phyloP scores from a whole-genome alignment of 768 basidiomycete genomes.

The Mycena rosella region DNA sequence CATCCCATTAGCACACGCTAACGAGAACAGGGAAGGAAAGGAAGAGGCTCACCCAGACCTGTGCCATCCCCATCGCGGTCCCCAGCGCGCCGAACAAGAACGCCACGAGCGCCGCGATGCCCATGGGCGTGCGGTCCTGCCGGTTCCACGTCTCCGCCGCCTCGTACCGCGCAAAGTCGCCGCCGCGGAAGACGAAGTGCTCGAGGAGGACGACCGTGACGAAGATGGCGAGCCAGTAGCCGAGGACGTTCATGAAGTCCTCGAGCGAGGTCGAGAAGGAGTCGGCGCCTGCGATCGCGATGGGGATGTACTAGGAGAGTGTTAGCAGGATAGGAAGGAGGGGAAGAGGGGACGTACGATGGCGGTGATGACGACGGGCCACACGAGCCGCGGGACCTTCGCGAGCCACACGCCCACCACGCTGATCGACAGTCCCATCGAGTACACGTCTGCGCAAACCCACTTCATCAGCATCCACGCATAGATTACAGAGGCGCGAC shows the following conservation, averaged over 20 bases:
- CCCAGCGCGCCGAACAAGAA: conserved; percentile 53
- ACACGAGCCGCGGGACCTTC: conserved; percentile 54
- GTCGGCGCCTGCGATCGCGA: conserved; percentile 61
- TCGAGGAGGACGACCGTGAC: conserved; percentile 60
- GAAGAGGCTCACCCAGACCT: conserved; percentile 20
- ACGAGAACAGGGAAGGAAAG: background rate
- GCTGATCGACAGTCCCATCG: conserved; percentile 59
- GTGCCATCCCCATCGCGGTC: conserved; percentile 52
- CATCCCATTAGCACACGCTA: background rate
- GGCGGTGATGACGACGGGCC: conserved; percentile 54
- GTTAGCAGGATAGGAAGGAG: conserved; percentile 25
- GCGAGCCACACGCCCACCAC: conserved; percentile 57
- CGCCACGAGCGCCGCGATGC: conserved; percentile 52
- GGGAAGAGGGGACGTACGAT: conserved; percentile 21
- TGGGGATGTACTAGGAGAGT: conserved; percentile 52
- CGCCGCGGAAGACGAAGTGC: conserved; percentile 63
- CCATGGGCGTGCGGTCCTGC: conserved; percentile 50
- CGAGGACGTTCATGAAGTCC: conserved; percentile 60
- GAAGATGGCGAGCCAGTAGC: conserved; percentile 68
- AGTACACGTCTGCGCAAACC: conserved; percentile 56
- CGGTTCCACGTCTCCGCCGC: conserved; percentile 43
- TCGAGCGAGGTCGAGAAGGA: conserved; percentile 59
- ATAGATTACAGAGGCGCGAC: conserved; percentile 55
- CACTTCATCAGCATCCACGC: background rate
- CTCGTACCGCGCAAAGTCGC: conserved; percentile 50